Evolutionary conservation across 441 rosid genomes (phyloP), one percentile per base, ranked within the genome.

Genomic region (Croton laevigatus): DNA sequence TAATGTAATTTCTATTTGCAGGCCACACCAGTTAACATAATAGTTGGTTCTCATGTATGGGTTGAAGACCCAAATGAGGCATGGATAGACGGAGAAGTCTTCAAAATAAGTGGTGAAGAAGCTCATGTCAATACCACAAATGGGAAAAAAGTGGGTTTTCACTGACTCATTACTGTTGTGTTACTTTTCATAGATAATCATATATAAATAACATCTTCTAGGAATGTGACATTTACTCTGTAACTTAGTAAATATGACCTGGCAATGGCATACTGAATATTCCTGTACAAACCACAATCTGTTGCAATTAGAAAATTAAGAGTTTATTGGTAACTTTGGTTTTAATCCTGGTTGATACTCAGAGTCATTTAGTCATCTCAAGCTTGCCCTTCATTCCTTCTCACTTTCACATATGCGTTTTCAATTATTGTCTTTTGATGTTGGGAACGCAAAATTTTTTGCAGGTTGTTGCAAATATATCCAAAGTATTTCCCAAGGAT

Each of bases 41-140:
- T 93, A 61, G 98, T 90, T 14, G 98, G 98, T 61, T 91, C 99
- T 80, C 97, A 90, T 87, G 99, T 91, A 16, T 96, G 99, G 99
- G 96, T 88, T 65, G 99, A 93, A 84, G 97, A 93, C 76, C 87
- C 91, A 11, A 79, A n/a, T 23, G 74, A 72, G 76, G 98, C 99
- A 76, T 96, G 99, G 98, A 77, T 89, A 79, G 93, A 91, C 82
- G 99, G 97, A 68, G 98, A 96, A 81, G 98, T 91, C 78, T 70
- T 79, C 67, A 91, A 88, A 75, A 90, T 96, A 67, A 84, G 74
- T 42, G 93, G 96, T 36, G 89, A 87, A 62, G 86, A 91, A 70
- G 88, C 90, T 81, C 99, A 85, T 80, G 92, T 84, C 71, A 78
- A 82, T 40, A 72, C 87, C 20, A 81, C 88, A 52, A 64, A 79